Base-by-base conservation (phyloP, 78 protist species). In the Speleostelium caveatum region DNA sequence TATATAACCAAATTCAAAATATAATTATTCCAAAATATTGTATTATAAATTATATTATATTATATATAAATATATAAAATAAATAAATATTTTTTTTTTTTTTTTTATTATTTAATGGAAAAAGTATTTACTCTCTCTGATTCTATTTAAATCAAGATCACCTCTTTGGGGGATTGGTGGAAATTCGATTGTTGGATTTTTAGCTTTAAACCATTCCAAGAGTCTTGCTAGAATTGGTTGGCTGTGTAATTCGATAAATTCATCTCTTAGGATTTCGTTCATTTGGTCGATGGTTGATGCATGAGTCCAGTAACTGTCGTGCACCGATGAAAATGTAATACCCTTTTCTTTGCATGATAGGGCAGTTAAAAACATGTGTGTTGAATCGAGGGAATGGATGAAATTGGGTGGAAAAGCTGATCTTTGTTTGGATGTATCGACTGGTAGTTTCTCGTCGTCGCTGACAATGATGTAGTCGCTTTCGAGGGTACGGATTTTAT, bases 301-400 rank as follows among this genome's bases (percentile, higher is more conserved):
- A 74, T 98, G 99, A 3, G 98, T 93, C 99, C 99, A 98, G 95
- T 32, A 98, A 16, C 94, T 72, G 75, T 98, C 99, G 86, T 98
- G 99, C 26, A 98, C 99, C 0, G 97, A 79, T n/a, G 98, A 98
- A 39, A 94, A 97, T 14, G 77, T 60, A 12, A 95, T 53, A 26
- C 78, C 86, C 6, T 35, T 24, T 30, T 65, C 36, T 19, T 56
- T 22, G 39, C 86, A 80, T 26, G 45, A 14, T 0, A 78, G 12
- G 24, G 99, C 98, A 0, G 99, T 97, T 67, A 95, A 32, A 32
- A 96, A 85, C 98, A 97, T 93, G 73, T 98, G 99, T 14, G 98
- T 89, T 36, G 97, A 66, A 86, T 98, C 99, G 38, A 97, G 76
- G 3, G 97, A 95, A 89, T 98, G 99, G 62, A 98, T 87, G 69